These are phyloP conservation scores for Strombidium stylifer DNA, from an alignment of 73 alveolate genomes.

Conservation along the genomic window DNA sequence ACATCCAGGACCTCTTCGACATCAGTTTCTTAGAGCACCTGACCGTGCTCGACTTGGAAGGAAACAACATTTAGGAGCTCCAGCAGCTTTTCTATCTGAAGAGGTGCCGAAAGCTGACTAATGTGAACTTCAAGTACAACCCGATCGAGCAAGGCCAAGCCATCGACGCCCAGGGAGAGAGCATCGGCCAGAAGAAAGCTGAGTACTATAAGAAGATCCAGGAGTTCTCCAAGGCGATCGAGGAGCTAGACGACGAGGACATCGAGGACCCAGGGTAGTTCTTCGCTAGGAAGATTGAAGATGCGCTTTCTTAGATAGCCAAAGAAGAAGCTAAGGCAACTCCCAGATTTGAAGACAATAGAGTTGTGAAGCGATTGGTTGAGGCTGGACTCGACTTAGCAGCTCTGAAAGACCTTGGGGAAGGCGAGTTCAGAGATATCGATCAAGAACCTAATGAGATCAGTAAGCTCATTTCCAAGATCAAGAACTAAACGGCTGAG, in stretches of 20 bases:
- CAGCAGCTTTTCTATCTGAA: slow-evolving; percentile 24
- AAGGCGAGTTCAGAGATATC: no score
- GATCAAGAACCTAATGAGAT: no score
- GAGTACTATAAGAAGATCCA: background rate
- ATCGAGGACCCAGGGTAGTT: no score
- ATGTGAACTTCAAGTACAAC: slow-evolving; percentile 27
- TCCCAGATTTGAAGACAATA: no score
- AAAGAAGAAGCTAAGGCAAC: no score
- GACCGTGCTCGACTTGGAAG: slow-evolving; percentile 40
- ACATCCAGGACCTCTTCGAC: slow-evolving; percentile 48
- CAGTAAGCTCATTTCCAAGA: no score
- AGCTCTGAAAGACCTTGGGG: no score
- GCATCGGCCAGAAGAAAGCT: slow-evolving; percentile 1
- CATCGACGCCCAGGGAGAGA: background rate
- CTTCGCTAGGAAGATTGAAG: no score
- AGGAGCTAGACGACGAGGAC: slow-evolving; percentile 21
- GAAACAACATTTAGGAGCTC: slow-evolving; percentile 23
- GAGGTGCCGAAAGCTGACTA: background rate
- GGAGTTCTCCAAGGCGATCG: slow-evolving; percentile 28
- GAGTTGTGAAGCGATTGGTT: no score
- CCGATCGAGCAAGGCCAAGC: slow-evolving; percentile 29
- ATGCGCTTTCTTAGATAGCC: no score
- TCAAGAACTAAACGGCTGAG: no score
- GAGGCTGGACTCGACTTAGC: no score
- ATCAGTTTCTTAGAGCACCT: slow-evolving; percentile 44